Evolutionary conservation across 2,329 filamentous ascomycete species (phyloP).

Genomic region (Penicillium sp.): DNA sequence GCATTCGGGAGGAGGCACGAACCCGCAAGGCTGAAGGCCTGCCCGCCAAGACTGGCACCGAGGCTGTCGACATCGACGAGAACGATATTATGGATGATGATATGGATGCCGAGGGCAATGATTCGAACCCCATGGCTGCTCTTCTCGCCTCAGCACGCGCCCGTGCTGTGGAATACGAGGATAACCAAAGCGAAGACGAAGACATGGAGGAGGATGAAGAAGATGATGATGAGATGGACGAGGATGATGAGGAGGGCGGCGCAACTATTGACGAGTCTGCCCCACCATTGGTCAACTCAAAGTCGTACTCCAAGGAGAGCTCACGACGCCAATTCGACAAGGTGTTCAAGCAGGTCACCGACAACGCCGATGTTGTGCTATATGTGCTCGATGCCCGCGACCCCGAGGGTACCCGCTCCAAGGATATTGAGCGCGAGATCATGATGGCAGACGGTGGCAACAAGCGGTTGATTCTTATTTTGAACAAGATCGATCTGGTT

Average conservation of each 20-base stretch:
- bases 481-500: slow-evolving; percentile 95
- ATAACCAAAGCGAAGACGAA: slow-evolving; percentile 54
- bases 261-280: slow-evolving; percentile 52
- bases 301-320: slow-evolving; percentile 50
- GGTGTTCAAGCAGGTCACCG: slow-evolving; percentile 89
- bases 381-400: slow-evolving; percentile 93
- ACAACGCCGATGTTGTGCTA: slow-evolving; percentile 83
- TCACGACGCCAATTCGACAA: slow-evolving; percentile 92
- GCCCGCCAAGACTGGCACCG: slow-evolving; percentile 38
- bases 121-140: slow-evolving; percentile 57
- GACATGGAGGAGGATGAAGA: slow-evolving; percentile 58
- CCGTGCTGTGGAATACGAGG: slow-evolving; percentile 47
- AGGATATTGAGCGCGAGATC: slow-evolving; percentile 84
- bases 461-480: slow-evolving; percentile 84
- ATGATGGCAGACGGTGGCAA: slow-evolving; percentile 81
- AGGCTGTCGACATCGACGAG: slow-evolving; percentile 41
- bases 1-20: slow-evolving; percentile 66
- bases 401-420: slow-evolving; percentile 84
- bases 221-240: slow-evolving; percentile 54
- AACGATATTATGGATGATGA: slow-evolving; percentile 54
- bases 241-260: slow-evolving; percentile 51
- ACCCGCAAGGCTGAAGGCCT: slow-evolving; percentile 38
- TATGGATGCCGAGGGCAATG: slow-evolving; percentile 56
- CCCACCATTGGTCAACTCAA: slow-evolving; percentile 45
- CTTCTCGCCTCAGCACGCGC: slow-evolving; percentile 49